Evolutionary conservation across 2,329 filamentous ascomycete genomes (phyloP), one percentile per base, ranked within the genome.

Genomic region (Sporothrix pallida): DNA sequence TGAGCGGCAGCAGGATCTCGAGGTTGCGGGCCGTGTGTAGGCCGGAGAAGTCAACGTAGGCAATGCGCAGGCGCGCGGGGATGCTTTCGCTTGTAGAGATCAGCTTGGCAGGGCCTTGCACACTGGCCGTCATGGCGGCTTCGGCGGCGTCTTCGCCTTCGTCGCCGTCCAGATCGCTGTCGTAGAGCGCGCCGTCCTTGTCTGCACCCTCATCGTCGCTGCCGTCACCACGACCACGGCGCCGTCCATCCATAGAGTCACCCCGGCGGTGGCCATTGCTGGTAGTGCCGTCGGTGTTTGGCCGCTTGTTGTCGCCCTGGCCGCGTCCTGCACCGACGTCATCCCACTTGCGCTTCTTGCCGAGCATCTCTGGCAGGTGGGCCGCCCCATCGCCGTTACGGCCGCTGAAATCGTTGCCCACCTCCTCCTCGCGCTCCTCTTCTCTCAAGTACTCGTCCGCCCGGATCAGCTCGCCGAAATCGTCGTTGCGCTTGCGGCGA

Each of bases 311-410:
- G 52, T 37, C 56, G 50, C 37, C 52, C 44, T 58, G 9, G 23
- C 62, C 62, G 9, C 46, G 17, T 2, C 13, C 20, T 12, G 10
- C 79, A 2, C 84, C 86, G 26, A 89, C 83, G 75, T 97, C 94
- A 77, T 95, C 93, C 94, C 95, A 98, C 81, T 94, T 97, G 75
- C 96, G 89, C 83, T 99, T 99, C 84, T 95, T 95, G 20, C 95
- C 96, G 23, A 97, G 87, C 63, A 88, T 88, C 70, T 89, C 89
- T 91, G 42, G 72, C 10, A 48, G 68, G 13, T 10, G 52, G 10
- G n/a, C 2, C 2, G 58, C 85, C 13, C 82, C 82, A 87, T 86
- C 15, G 84, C 85, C 17, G 83, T 85, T 23, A 84, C 82, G 50
- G 85, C 85, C 73, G 89, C 26, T 31, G 12, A 60, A 56, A 6